Conservation (phyloP, 2,329 filamentous ascomycete species). For the Ophiosphaerella korrae region DNA sequence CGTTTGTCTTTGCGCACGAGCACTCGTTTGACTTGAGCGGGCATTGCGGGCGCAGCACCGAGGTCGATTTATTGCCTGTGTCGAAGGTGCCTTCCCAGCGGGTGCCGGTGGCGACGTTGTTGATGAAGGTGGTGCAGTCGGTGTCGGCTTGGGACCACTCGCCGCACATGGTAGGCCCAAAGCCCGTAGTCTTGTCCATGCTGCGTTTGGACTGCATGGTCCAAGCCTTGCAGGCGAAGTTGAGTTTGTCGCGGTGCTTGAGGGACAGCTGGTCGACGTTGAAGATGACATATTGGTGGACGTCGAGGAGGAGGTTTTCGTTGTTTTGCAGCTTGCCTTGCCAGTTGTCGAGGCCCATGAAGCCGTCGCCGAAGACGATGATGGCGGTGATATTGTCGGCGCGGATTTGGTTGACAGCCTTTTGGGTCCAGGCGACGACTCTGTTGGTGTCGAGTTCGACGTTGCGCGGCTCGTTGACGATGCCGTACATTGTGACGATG, state of each 20-base stretch:
- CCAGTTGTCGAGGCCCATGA: slow-evolving; percentile 90
- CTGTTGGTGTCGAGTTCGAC: slow-evolving; percentile 63
- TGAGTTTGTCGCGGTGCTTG: slow-evolving; percentile 80
- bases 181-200: slow-evolving; percentile 76
- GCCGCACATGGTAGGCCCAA: slow-evolving; percentile 90
- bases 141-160: slow-evolving; percentile 99
- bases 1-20: slow-evolving; percentile 77
- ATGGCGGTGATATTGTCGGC: slow-evolving; percentile 74
- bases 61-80: slow-evolving; percentile 65
- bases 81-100: slow-evolving; percentile 90
- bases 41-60: slow-evolving; percentile 74
- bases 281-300: slow-evolving; percentile 98
- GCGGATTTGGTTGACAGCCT: slow-evolving; percentile 74
- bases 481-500: slow-evolving; percentile 87
- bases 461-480: slow-evolving; percentile 95
- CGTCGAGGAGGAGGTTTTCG: slow-evolving; percentile 83
- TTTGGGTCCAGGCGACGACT: slow-evolving; percentile 79
- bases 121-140: slow-evolving; percentile 85
- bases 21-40: slow-evolving; percentile 68
- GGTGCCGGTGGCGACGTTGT: slow-evolving; percentile 85
- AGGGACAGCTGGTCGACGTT: slow-evolving; percentile 84
- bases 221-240: slow-evolving; percentile 89
- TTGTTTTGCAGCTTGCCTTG: slow-evolving; percentile 77
- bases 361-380: slow-evolving; percentile 91
- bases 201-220: slow-evolving; percentile 74